Conservation (phyloP, 176 grass and related monocot species). For the Panicum miliaceum region DNA sequence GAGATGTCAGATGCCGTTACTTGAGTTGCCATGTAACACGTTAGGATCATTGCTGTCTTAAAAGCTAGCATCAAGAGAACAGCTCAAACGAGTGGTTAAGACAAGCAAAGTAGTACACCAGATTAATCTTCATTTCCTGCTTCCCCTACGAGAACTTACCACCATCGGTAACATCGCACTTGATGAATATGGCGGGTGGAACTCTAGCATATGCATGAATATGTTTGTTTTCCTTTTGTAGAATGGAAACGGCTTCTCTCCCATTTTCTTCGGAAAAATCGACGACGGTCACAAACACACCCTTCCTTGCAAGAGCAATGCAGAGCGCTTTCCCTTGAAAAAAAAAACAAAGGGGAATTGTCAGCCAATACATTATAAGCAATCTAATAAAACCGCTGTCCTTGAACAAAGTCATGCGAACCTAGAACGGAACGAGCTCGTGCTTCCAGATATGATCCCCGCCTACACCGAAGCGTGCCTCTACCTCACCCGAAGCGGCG, state of each 20-base stretch:
- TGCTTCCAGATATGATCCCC: neutral
- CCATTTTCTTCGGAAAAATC: slow-evolving; percentile 83
- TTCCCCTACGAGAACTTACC: slow-evolving; percentile 46
- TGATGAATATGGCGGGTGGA: slow-evolving; percentile 68
- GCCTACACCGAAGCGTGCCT: neutral
- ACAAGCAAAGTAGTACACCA: neutral
- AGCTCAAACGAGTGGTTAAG: neutral
- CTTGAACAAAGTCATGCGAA: neutral
- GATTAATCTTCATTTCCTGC: neutral
- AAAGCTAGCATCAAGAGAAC: neutral
- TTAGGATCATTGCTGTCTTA: neutral
- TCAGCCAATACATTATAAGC: neutral
- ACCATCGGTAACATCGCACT: slow-evolving; percentile 77
- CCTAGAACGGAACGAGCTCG: neutral
- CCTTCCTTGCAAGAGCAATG: slow-evolving; percentile 79
- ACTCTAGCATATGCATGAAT: slow-evolving; percentile 55
- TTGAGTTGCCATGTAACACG: neutral
- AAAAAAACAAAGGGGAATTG: slow-evolving; percentile 21
- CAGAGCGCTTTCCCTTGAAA: slow-evolving; percentile 78
- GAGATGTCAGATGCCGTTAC: neutral
- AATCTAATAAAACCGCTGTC: neutral
- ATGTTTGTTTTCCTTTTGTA: slow-evolving; percentile 62
- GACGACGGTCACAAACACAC: slow-evolving; percentile 73
- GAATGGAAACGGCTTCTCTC: slow-evolving; percentile 54
- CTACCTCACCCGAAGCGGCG: neutral